These are phyloP conservation scores for Trichoderma afroharzianum DNA, from an alignment of 2,329 filamentous ascomycete genomes.

Conservation along the genomic window DNA sequence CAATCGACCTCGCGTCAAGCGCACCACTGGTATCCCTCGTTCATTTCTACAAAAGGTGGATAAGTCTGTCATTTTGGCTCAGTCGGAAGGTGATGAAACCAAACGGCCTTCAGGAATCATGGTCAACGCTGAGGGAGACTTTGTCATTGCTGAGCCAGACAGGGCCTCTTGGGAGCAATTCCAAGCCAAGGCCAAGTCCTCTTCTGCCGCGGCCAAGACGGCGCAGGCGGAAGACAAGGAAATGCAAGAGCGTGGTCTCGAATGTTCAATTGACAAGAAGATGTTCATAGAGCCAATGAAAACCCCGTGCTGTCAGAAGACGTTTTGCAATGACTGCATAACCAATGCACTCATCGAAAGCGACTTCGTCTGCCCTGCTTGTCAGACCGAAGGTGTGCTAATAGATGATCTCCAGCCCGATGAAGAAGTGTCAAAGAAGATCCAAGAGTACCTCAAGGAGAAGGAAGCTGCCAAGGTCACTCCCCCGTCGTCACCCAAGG, in stretches of 20 bases:
- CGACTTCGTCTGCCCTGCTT: slow-evolving; percentile 93
- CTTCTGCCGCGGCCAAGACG: slow-evolving; percentile 70
- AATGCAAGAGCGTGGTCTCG: slow-evolving; percentile 79
- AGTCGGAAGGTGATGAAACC: slow-evolving; percentile 74
- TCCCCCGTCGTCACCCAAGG: slow-evolving; percentile 32
- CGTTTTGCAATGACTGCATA: slow-evolving; percentile 99
- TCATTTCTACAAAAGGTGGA: slow-evolving; percentile 95
- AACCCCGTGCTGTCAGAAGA: slow-evolving; percentile 97
- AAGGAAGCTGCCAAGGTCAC: slow-evolving; percentile 50
- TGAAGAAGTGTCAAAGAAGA: slow-evolving; percentile 72
- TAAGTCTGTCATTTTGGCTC: slow-evolving; percentile 72
- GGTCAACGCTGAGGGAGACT: slow-evolving; percentile 96
- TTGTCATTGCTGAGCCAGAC: slow-evolving; percentile 93
- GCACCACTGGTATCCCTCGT: slow-evolving; percentile 92
- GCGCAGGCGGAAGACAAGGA: slow-evolving; percentile 77
- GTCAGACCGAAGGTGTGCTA: slow-evolving; percentile 83
- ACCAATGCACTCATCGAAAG: slow-evolving; percentile 97
- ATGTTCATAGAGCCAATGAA: slow-evolving; percentile 99
- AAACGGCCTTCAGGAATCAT: slow-evolving; percentile 88
- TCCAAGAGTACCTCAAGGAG: slow-evolving; percentile 67
- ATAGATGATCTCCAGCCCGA: slow-evolving; percentile 88
- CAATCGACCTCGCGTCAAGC: slow-evolving; percentile 86
- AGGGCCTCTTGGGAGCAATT: slow-evolving; percentile 96
- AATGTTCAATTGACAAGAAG: slow-evolving; percentile 95
- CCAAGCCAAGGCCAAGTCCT: slow-evolving; percentile 89